Percentiles rank a stretch among this genome's conserved stretches.
phyloP scores from a whole-genome alignment of 208 protist species.

The Crithidia fasciculata region DNA sequence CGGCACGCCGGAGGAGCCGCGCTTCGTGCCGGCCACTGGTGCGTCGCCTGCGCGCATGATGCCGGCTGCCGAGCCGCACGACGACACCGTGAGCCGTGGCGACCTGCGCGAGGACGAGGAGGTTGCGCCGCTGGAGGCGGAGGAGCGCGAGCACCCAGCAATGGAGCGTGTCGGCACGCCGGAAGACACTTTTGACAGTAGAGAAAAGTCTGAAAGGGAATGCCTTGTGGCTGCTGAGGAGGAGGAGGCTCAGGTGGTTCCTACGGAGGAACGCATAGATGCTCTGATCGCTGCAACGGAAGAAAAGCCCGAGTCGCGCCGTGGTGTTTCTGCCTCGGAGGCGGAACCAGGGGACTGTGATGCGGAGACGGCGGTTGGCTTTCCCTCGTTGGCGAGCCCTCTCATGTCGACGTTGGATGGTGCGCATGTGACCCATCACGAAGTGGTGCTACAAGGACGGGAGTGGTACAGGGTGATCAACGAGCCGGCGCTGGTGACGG shows the following conservation, averaged over 20 bases:
- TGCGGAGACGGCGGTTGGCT: background rate
- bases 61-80: slow-evolving; percentile 1
- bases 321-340: background rate
- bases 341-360: background rate
- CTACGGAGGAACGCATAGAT: background rate
- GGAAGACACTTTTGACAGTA: background rate
- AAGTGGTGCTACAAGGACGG: slow-evolving; percentile 8
- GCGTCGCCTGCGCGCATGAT: background rate
- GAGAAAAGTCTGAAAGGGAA: background rate
- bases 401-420: background rate
- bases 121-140: background rate
- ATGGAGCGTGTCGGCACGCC: background rate
- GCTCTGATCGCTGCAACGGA: background rate
- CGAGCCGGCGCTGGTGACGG: background rate
- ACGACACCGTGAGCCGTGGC: background rate
- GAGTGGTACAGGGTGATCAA: slow-evolving; percentile 15
- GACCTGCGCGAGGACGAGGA: slow-evolving; percentile 9
- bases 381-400: background rate
- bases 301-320: background rate
- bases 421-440: slow-evolving; percentile 1
- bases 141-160: background rate
- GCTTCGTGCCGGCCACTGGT: background rate
- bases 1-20: slow-evolving; percentile 4
- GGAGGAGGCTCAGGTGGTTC: background rate
- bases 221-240: background rate